phyloP scores from a whole-genome alignment of 352 stramenopile species.

The Globisporangium carolinianum region DNA sequence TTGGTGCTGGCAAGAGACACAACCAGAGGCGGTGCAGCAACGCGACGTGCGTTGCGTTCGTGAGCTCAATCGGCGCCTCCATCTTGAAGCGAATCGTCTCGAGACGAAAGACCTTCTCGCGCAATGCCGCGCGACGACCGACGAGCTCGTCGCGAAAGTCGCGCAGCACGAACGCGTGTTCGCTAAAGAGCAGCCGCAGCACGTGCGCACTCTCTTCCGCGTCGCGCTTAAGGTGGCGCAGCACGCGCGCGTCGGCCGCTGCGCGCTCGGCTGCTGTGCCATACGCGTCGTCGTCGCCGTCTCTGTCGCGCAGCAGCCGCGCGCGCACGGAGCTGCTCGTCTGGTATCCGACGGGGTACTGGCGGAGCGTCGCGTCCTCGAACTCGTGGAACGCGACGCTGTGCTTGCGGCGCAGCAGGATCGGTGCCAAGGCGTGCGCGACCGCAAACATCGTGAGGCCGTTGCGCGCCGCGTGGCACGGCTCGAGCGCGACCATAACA shows the following conservation, averaged over 20 bases:
- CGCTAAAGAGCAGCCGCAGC: constrained; percentile 50
- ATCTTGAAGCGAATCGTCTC: constrained; percentile 70
- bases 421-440: constrained; percentile 52
- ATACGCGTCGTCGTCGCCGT: constrained; percentile 39
- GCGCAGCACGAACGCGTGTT: constrained; percentile 44
- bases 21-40: constrained; percentile 72
- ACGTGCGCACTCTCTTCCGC: constrained; percentile 64
- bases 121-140: constrained; percentile 31
- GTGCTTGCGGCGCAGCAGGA: constrained; percentile 52
- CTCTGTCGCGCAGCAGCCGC: constrained; percentile 38
- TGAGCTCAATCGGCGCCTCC: constrained; percentile 54
- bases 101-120: constrained; percentile 57
- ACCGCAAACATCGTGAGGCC: constrained; percentile 62
- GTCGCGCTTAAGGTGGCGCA: constrained; percentile 51
- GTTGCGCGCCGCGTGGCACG: constrained; percentile 54
- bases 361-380: constrained; percentile 55
- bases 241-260: constrained; percentile 26
- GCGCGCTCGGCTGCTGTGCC: constrained; percentile 24
- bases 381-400: constrained; percentile 58
- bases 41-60: constrained; percentile 38
- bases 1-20: constrained; percentile 25
- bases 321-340: constrained; percentile 38
- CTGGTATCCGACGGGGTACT: constrained; percentile 71
- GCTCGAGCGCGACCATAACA: constrained; percentile 50
- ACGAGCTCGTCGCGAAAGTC: constrained; percentile 60